A percentile compares a stretch with the other conserved stretches of the same genome.
These are phyloP conservation scores for Claviceps sorghi DNA, from an alignment of 2,329 filamentous ascomycete species.

Conservation along the genomic window DNA sequence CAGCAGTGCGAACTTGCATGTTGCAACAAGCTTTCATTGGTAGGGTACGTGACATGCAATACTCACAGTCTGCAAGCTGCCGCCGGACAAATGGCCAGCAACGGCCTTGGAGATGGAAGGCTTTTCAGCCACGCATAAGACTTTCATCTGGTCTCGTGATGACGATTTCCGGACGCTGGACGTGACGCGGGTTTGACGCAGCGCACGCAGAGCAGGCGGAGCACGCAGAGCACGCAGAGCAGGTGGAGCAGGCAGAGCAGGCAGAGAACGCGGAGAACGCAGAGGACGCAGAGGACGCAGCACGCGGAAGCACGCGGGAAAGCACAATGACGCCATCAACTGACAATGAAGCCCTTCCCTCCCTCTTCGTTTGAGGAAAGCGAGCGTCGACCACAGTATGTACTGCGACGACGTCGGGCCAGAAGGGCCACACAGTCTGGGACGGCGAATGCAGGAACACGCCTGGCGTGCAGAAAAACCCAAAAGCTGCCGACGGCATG, in stretches of 20 bases:
- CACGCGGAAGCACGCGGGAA: no score
- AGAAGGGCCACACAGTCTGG: background rate
- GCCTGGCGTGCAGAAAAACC: no score
- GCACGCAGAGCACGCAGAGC: no score
- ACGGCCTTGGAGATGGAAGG: constrained; percentile 93
- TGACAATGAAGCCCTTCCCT: background rate
- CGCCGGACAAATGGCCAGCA: constrained; percentile 74
- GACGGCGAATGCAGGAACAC: background rate
- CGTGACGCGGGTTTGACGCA: background rate
- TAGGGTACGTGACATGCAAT: no score
- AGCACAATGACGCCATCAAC: background rate
- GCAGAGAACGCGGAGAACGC: background rate
- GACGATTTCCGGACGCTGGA: background rate
- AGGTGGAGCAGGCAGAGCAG: no score
- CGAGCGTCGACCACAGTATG: no score
- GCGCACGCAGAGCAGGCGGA: no score
- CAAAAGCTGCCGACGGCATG: no score
- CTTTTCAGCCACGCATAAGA: constrained; percentile 49
- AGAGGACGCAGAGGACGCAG: no score
- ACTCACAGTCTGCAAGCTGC: constrained; percentile 53
- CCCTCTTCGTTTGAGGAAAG: background rate
- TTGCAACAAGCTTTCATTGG: no score
- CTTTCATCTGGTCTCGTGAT: constrained; percentile 24
- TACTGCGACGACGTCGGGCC: background rate
- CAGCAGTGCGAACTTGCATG: constrained; percentile 6